These are phyloP conservation scores for Tylopilus plumbeoviolaceoides DNA, from an alignment of 768 basidiomycete genomes.

Conservation along the genomic window DNA sequence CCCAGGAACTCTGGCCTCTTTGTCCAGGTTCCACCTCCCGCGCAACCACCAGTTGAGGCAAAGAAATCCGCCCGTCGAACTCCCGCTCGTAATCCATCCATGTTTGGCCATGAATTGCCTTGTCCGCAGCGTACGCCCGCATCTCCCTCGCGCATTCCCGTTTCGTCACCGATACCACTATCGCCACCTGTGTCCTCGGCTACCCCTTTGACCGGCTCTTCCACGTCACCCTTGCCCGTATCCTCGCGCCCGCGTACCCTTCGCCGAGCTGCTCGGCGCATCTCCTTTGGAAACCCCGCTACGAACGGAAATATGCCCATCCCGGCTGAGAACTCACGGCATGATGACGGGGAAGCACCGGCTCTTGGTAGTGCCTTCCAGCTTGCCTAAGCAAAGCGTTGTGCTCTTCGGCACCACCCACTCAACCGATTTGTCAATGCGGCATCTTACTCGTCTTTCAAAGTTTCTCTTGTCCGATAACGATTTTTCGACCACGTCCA, in stretches of 20 bases:
- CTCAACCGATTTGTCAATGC: constrained; percentile 9
- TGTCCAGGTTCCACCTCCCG: constrained; percentile 21
- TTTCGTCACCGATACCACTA: constrained; percentile 26
- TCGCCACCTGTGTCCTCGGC: constrained; percentile 11
- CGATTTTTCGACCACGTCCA: neutral
- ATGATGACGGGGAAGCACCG: constrained; percentile 31
- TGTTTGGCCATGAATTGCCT: constrained; percentile 64
- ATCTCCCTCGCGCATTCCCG: constrained; percentile 28
- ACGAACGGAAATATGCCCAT: constrained; percentile 29
- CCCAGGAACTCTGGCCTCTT: constrained; percentile 16
- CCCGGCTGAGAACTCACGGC: constrained; percentile 30
- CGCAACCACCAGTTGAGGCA: constrained; percentile 15
- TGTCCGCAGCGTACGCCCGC: constrained; percentile 35
- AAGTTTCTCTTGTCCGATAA: neutral
- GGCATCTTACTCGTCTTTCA: constrained; percentile 5
- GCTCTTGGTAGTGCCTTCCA: constrained; percentile 73
- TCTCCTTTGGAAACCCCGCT: constrained; percentile 59
- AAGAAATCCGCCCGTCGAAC: constrained; percentile 39
- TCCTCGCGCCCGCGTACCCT: constrained; percentile 26
- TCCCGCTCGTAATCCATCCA: constrained; percentile 57
- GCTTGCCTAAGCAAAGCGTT: constrained; percentile 38
- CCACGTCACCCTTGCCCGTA: constrained; percentile 14
- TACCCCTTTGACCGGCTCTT: constrained; percentile 8
- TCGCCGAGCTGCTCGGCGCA: constrained; percentile 45
- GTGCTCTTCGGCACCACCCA: constrained; percentile 1